Base-by-base conservation (phyloP, 1,284 basidiomycete genomes). In the Trichosporon inkin region DNA sequence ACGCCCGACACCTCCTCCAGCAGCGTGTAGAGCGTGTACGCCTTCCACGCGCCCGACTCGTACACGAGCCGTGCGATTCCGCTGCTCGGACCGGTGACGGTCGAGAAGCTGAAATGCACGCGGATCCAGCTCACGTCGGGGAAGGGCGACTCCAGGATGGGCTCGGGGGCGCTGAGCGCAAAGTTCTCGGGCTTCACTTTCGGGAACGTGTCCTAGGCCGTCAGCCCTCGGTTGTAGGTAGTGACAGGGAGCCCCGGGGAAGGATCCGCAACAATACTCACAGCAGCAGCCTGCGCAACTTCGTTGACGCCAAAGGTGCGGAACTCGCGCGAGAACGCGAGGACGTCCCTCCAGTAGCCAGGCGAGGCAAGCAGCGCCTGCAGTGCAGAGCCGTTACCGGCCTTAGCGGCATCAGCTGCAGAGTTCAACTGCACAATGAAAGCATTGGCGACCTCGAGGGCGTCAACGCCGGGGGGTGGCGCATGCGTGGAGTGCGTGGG, bases 41-140 rank as follows among this genome's bases (percentile, higher is more conserved):
- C 83, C 62, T 83, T 84, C 86, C 86, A 88, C 2, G 81, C 80
- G 10, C 77, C 66, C 6, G 79, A 75, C 10, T 55, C 47, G 0
- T 83, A 85, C 2, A 87, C 80, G 28, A 88, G 80, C 19, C 83
- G 79, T 17, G 82, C 79, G 40, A 87, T 76, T 24, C 83, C 85
- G 10, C 80, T 82, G 0, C 75, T 81, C 24, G 77, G 70, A 0
- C 85, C 85, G 0, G 80, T 71, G 8, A 75, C 75, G 0, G 84
- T 86, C 60, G 82, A 80, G 66, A 88, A 88, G n/a, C 73, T 78
- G 73, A 87, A 88, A 62, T 83, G 78, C 19, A 80, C 77, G 49
- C 81, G 78, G 58, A 88, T 79, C 83, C 84, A 88, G 1, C 78
- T 82, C 32, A 88, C 66, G 66, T 87, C 85, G 3, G 81, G 78